These are phyloP conservation scores for Globisporangium ultimum DNA, from an alignment of 352 stramenopile species.

Conservation along the genomic window DNA sequence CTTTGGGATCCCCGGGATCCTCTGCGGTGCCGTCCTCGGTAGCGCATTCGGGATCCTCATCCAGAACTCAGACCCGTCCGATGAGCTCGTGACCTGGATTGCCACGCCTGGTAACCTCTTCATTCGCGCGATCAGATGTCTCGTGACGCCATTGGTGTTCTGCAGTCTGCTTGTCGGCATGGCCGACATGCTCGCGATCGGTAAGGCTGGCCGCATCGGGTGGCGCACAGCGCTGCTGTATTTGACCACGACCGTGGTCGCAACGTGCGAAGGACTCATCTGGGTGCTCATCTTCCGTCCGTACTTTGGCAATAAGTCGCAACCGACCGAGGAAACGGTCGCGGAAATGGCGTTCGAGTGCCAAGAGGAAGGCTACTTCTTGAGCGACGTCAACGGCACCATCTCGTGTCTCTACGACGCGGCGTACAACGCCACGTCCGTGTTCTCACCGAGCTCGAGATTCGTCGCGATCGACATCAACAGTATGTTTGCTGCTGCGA, in stretches of 20 bases:
- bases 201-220: conserved; percentile 28
- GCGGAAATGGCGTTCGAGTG: conserved; percentile 16
- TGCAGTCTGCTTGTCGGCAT: conserved; percentile 38
- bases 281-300: conserved; percentile 33
- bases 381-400: conserved; percentile 9
- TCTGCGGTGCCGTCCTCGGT: too few species aligned
- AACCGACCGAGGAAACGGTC: conserved; percentile 3
- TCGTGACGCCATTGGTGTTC: conserved; percentile 44
- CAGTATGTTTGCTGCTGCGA: conserved; percentile 18
- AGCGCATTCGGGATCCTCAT: too few species aligned
- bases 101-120: too few species aligned
- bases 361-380: conserved; percentile 15
- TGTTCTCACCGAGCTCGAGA: conserved; percentile 10
- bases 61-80: too few species aligned
- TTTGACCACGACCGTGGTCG: conserved; percentile 13
- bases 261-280: conserved; percentile 2
- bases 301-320: conserved; percentile 18
- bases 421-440: conserved; percentile 20
- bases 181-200: conserved; percentile 29
- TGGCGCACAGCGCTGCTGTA: conserved; percentile 25
- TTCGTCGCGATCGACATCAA: conserved; percentile 36
- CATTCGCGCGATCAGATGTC: conserved; percentile 13
- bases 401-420: conserved; percentile 12
- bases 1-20: conserved; percentile 15
- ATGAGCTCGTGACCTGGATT: too few species aligned